Evolutionary conservation across 805 yeast genomes (phyloP), one percentile per base, ranked within the genome.

Genomic region (Trichomonascus vanleenenianus): DNA sequence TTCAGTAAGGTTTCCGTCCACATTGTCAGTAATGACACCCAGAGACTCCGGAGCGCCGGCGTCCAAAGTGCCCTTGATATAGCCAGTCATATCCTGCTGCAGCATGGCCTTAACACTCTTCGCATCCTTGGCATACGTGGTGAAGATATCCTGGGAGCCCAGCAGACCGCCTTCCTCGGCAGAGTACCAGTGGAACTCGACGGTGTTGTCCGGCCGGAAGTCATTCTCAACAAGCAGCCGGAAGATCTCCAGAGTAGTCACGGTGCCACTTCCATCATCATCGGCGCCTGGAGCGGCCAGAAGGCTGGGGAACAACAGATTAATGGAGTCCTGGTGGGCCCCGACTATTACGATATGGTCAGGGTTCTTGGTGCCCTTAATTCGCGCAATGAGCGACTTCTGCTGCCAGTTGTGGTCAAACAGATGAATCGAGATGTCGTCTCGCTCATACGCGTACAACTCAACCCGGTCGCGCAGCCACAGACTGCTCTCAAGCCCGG

Each of bases 81-180:
- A 86, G 0, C 96, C 96, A 2, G 95, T 84, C 95, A 89, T 89
- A 61, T 91, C 98, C 61, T 87, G 95, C 64, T 91, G 96, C 34
- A 91, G 68, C 93, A 88, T 83, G 3, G 89, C 88, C 27, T 79
- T 74, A 18, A 91, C 87, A 6, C 72, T 67, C 40, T 65, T 66
- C 27, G 68, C 66, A n/a, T 68, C 56, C 14, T 60, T 54, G 9
- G 66, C 59, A 58, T 84, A 84, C 20, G 66, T 62, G 8, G 75
- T 63, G 62, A 85, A 85, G 9, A 91, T 76, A 50, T 85, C 95
- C 51, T 78, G 73, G 3, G 96, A 86, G 1, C 97, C 97, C 44
- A 85, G 68, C 46, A 86, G 67, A 0, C 96, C 97, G 49, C 86
- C 88, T 71, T 91, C 97, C 67, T 91, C 97, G 1, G 95, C 97